A percentile compares a stretch with the other conserved stretches of the same genome.
Conservation (phyloP, 2,329 filamentous ascomycete genomes). For the Thielaviopsis punctulata region DNA sequence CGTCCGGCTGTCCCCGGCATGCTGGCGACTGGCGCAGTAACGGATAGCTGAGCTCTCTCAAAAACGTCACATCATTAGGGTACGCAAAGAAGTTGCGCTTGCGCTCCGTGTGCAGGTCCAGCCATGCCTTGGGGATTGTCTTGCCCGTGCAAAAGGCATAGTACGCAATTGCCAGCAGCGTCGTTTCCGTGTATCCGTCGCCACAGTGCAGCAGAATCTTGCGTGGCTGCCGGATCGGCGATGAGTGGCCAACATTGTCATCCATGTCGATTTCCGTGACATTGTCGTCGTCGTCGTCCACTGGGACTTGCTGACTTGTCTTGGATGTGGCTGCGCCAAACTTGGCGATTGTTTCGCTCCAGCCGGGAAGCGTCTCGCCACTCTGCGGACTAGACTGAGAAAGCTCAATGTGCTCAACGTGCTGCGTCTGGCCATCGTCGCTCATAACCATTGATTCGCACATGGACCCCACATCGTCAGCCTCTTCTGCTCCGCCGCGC, state of each 20-base stretch:
- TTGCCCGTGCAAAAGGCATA: conserved; percentile 79
- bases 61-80: conserved; percentile 67
- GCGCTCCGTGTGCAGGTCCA: conserved; percentile 63
- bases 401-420: conserved; percentile 14
- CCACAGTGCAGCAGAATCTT: conserved; percentile 83
- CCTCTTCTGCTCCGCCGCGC: conserved; percentile 1
- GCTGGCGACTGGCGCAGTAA: conserved; percentile 55
- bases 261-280: conserved; percentile 24
- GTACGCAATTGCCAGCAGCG: conserved; percentile 77
- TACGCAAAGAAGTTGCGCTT: conserved; percentile 93
- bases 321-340: too few relatives aligned
- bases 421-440: conserved; percentile 17
- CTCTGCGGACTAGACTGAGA: too few relatives aligned
- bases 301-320: conserved; percentile 7
- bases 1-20: conserved; percentile 15
- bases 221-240: conserved; percentile 25
- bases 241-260: conserved; percentile 17
- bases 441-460: conserved; percentile 14
- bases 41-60: conserved; percentile 60
- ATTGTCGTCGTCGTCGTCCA: neutral
- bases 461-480: neutral
- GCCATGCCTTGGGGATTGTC: conserved; percentile 71
- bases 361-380: too few relatives aligned
- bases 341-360: too few relatives aligned
- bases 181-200: conserved; percentile 92